Percentiles rank a stretch among this genome's conserved stretches.
Conservation (phyloP, 306 rosid species). For the Calophaca sinica region DNA sequence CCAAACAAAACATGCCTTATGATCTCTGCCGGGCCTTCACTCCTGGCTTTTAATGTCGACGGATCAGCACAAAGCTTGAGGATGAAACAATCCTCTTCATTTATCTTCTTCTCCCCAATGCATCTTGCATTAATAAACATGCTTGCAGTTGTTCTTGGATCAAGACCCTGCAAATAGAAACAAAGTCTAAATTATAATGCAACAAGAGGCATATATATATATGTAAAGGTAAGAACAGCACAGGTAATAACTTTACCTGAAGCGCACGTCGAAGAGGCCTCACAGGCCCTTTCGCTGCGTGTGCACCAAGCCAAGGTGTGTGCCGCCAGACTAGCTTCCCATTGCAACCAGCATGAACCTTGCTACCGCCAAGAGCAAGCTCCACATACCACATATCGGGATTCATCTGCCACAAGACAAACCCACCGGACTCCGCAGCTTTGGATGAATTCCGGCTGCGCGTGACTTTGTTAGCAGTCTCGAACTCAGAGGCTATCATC, state of each 20-base stretch:
- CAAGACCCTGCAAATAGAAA: conserved; percentile 78
- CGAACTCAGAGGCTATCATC: conserved; percentile 97
- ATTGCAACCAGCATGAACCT: conserved; percentile 99
- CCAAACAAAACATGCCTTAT: conserved; percentile 96
- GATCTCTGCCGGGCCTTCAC: conserved; percentile 99
- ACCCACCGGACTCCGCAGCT: conserved; percentile 91
- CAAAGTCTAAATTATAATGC: neutral
- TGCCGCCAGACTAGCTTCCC: conserved; percentile 98
- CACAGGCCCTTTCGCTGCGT: conserved; percentile 98
- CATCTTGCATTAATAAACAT: conserved; percentile 94
- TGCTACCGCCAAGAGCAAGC: conserved; percentile 97
- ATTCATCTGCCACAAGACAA: conserved; percentile 98
- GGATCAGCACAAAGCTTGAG: conserved; percentile 97
- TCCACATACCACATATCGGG: conserved; percentile 99
- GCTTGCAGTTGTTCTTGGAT: conserved; percentile 95
- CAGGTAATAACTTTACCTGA: conserved; percentile 63
- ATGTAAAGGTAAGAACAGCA: neutral
- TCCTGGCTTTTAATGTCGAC: conserved; percentile 85
- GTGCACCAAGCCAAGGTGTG: conserved; percentile 99
- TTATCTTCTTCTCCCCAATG: conserved; percentile 94
- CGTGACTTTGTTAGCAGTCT: conserved; percentile 84
- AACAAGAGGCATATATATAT: neutral
- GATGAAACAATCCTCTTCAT: conserved; percentile 94
- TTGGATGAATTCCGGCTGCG: conserved; percentile 78
- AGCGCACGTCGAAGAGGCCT: conserved; percentile 95